These are phyloP conservation scores for Scedosporium minutisporum DNA, from an alignment of 2,329 filamentous ascomycete species.

Conservation along the genomic window DNA sequence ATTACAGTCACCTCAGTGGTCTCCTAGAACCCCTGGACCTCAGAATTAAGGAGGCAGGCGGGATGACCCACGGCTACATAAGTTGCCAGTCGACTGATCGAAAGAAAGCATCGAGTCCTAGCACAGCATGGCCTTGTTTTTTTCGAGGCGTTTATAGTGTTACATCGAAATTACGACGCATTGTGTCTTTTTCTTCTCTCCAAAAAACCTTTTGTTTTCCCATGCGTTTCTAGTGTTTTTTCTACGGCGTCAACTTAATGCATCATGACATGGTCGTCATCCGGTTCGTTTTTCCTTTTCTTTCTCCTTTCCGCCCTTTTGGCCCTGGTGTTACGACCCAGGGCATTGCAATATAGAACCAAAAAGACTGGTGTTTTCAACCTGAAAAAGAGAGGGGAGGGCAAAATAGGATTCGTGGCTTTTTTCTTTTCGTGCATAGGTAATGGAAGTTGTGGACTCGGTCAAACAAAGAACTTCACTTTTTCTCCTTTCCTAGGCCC, in stretches of 20 bases:
- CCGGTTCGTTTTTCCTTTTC: not conserved
- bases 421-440: not conserved
- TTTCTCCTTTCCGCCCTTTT: not conserved
- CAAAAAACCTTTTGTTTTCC: conserved; percentile 9
- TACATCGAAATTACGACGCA: conserved; percentile 25
- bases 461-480: not conserved
- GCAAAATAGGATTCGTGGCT: not conserved
- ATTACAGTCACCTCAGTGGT: conserved; percentile 34
- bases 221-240: not conserved
- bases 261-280: conserved; percentile 1
- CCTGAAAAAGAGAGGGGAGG: not conserved
- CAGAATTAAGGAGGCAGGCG: conserved; percentile 20
- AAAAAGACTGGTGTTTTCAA: conserved; percentile 1
- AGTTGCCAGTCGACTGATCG: conserved; percentile 18
- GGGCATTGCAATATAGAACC: not conserved
- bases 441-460: not conserved
- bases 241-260: not conserved
- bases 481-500: not conserved
- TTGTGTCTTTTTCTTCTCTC: conserved; percentile 6
- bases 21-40: conserved; percentile 34
- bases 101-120: conserved; percentile 29
- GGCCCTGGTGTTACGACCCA: not conserved
- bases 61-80: not conserved
- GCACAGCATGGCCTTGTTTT: conserved; percentile 17
- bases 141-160: conserved; percentile 24